phyloP scores from a whole-genome alignment of 1,284 basidiomycete genomes.

The Naganishia sp. region DNA sequence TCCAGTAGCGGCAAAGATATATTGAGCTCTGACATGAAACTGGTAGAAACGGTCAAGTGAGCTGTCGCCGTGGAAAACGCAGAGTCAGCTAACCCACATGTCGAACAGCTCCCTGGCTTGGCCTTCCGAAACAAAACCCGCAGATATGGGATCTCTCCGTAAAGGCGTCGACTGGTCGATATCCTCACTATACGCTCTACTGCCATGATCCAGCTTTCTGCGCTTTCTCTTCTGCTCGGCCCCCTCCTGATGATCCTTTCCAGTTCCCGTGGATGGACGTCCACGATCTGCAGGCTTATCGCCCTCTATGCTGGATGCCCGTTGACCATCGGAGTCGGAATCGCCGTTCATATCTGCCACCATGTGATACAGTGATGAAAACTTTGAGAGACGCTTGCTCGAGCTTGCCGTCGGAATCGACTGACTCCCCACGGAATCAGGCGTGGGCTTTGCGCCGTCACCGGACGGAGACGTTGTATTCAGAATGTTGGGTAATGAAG shows the following conservation, averaged over 20 bases:
- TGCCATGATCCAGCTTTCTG: constrained; percentile 7
- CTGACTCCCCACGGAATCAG: neutral
- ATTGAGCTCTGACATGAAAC: constrained; percentile 43
- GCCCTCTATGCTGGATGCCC: constrained; percentile 1
- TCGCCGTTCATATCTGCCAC: constrained; percentile 12
- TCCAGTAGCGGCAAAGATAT: constrained; percentile 40
- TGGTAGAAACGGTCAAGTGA: constrained; percentile 12
- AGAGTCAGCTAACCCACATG: constrained; percentile 35
- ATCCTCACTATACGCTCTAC: neutral
- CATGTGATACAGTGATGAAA: constrained; percentile 27
- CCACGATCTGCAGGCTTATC: neutral
- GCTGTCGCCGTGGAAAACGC: neutral
- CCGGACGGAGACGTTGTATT: neutral
- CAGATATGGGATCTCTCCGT: constrained; percentile 40
- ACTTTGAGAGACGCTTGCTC: constrained; percentile 14
- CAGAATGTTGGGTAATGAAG: constrained; percentile 18
- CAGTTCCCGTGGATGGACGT: neutral
- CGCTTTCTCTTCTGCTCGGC: constrained; percentile 5
- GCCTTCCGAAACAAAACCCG: constrained; percentile 38
- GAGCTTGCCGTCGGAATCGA: neutral
- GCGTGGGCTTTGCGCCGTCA: neutral
- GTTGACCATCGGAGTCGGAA: constrained; percentile 5
- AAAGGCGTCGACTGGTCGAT: constrained; percentile 7
- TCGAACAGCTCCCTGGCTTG: constrained; percentile 41
- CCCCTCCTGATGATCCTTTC: neutral